These are phyloP conservation scores for Lupinus albus DNA, from an alignment of 306 rosid species.

Conservation along the genomic window DNA sequence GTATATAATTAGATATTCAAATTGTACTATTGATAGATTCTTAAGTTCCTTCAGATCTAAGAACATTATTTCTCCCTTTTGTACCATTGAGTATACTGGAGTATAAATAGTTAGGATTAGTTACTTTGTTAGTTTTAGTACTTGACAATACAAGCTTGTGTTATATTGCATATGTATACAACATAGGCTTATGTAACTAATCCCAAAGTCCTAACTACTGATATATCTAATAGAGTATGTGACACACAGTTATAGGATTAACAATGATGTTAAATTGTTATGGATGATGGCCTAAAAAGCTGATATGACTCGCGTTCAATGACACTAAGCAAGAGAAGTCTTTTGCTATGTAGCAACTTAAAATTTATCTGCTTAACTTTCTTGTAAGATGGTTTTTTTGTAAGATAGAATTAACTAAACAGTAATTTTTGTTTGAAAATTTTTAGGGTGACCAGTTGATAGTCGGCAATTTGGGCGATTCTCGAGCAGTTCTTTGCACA, in stretches of 20 bases:
- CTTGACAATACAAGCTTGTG: too few relatives aligned
- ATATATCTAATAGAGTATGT: neutral
- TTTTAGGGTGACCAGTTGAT: constrained; percentile 75
- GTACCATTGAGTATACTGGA: neutral
- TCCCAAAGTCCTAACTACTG: too few relatives aligned
- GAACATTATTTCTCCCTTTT: neutral
- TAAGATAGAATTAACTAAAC: constrained; percentile 1
- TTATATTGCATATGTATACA: too few relatives aligned
- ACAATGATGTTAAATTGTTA: too few relatives aligned
- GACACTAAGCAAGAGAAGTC: neutral
- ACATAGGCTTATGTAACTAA: too few relatives aligned
- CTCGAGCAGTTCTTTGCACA: constrained; percentile 89
- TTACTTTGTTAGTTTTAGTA: too few relatives aligned
- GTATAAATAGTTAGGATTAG: too few relatives aligned
- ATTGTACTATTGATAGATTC: too few relatives aligned
- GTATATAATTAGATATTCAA: constrained; percentile 44
- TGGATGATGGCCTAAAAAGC: neutral
- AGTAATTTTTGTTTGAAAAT: neutral
- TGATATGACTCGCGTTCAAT: neutral
- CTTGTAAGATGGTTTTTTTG: constrained; percentile 3
- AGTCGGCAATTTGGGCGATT: constrained; percentile 86
- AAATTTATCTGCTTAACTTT: neutral
- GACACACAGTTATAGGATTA: neutral
- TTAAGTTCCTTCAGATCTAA: too few relatives aligned
- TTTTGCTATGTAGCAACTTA: neutral